These are phyloP conservation scores for Circinella umbellata DNA, from an alignment of 371 early-diverging fungal species.

Conservation along the genomic window DNA sequence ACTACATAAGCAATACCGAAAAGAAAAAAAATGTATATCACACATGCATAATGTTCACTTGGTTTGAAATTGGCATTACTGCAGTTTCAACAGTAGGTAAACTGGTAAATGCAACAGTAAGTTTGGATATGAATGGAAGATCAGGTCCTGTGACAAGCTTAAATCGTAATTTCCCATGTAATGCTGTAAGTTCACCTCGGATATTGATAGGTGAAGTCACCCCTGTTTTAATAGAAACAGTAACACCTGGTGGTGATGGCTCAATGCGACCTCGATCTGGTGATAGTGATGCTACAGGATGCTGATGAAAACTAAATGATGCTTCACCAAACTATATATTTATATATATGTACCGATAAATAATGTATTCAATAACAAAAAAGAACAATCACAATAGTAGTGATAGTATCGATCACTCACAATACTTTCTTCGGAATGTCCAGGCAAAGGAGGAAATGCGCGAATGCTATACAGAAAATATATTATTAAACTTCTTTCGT, in stretches of 20 bases:
- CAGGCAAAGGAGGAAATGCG: constrained; percentile 48
- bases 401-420: constrained; percentile 18
- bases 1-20: background rate
- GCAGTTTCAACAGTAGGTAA: constrained; percentile 44
- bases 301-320: constrained; percentile 50
- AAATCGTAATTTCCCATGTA: constrained; percentile 45
- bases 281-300: constrained; percentile 39
- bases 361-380: too few species aligned
- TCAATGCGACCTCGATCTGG: constrained; percentile 22
- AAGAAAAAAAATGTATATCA: constrained; percentile 22
- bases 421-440: constrained; percentile 51
- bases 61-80: constrained; percentile 47
- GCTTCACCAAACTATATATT: constrained; percentile 52
- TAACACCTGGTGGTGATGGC: constrained; percentile 41
- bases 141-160: constrained; percentile 47
- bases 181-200: constrained; percentile 46
- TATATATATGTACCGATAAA: background rate
- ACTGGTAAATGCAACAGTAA: constrained; percentile 49
- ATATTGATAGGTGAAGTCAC: constrained; percentile 34
- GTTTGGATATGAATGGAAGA: constrained; percentile 46
- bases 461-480: constrained; percentile 41
- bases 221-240: constrained; percentile 38
- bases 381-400: too few species aligned
- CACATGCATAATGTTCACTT: constrained; percentile 52
- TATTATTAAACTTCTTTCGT: background rate